phyloP scores from a whole-genome alignment of 495 filamentous ascomycete species.

The Amorphotheca resinae region DNA sequence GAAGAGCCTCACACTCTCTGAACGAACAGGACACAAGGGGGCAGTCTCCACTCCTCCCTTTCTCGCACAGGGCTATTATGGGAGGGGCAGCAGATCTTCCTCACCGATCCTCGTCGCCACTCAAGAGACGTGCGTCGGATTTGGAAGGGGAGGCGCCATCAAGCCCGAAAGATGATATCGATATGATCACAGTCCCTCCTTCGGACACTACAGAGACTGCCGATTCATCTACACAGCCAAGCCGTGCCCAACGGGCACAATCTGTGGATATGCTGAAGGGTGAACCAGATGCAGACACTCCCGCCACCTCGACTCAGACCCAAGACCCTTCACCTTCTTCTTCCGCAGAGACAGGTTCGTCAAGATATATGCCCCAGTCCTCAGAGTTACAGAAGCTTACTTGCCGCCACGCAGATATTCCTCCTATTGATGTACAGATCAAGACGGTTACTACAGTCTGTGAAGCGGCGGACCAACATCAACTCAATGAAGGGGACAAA shows the following conservation, averaged over 20 bases:
- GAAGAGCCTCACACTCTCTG: slow-evolving; percentile 13
- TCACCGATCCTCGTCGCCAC: slow-evolving; percentile 40
- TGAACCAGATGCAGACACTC: slow-evolving; percentile 1
- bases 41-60: slow-evolving; percentile 29
- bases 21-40: slow-evolving; percentile 19
- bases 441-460: slow-evolving; percentile 52
- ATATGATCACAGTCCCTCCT: slow-evolving; percentile 29
- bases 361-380: background rate
- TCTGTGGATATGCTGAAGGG: slow-evolving; percentile 18
- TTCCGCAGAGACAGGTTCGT: slow-evolving; percentile 8
- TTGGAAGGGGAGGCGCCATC: slow-evolving; percentile 30
- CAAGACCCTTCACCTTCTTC: background rate
- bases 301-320: background rate
- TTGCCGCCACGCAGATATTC: slow-evolving; percentile 20
- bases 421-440: slow-evolving; percentile 68
- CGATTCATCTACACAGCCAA: background rate
- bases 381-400: background rate
- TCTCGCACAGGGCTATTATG: slow-evolving; percentile 37
- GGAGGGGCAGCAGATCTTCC: slow-evolving; percentile 36
- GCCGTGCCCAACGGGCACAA: slow-evolving; percentile 3
- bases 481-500: slow-evolving; percentile 53
- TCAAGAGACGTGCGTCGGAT: slow-evolving; percentile 42
- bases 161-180: slow-evolving; percentile 30
- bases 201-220: slow-evolving; percentile 10
- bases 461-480: slow-evolving; percentile 34